Conservation (phyloP, 345 rosid species). For the Hibiscus trionum region DNA sequence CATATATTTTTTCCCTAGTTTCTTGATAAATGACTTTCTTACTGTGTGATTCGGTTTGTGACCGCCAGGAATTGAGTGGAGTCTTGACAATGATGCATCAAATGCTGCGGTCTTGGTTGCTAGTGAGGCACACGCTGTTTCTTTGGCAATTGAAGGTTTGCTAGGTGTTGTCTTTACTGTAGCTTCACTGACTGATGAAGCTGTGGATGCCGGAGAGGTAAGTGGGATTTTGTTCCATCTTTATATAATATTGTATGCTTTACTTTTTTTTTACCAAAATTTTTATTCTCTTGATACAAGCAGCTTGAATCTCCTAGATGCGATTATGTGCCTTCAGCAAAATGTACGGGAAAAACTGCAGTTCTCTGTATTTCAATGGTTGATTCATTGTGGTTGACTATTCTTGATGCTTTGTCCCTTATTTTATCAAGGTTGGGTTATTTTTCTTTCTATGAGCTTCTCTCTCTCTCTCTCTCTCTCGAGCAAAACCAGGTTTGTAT, state of each 20-base stretch:
- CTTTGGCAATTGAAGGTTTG: constrained; percentile 78
- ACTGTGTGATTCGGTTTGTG: background rate
- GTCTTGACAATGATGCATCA: constrained; percentile 94
- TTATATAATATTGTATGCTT: constrained; percentile 11
- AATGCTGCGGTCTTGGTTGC: constrained; percentile 95
- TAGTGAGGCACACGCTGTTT: constrained; percentile 50
- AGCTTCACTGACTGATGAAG: constrained; percentile 95
- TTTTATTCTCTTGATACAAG: constrained; percentile 22
- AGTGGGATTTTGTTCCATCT: constrained; percentile 1
- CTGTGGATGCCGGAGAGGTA: constrained; percentile 92
- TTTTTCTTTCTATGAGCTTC: constrained; percentile 5
- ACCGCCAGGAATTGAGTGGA: constrained; percentile 43
- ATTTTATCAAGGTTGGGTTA: constrained; percentile 71
- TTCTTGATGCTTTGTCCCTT: constrained; percentile 93
- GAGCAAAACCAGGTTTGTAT: background rate
- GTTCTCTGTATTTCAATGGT: constrained; percentile 82
- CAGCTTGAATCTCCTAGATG: constrained; percentile 91
- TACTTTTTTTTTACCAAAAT: background rate
- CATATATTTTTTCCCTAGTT: background rate
- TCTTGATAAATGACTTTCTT: background rate
- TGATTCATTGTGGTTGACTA: constrained; percentile 92
- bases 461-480: background rate
- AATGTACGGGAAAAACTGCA: constrained; percentile 61
- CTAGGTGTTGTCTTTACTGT: constrained; percentile 88
- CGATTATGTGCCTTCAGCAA: constrained; percentile 55